phyloP scores from a whole-genome alignment of 163 green algal genomes.

The Scenedesmus sp. region DNA sequence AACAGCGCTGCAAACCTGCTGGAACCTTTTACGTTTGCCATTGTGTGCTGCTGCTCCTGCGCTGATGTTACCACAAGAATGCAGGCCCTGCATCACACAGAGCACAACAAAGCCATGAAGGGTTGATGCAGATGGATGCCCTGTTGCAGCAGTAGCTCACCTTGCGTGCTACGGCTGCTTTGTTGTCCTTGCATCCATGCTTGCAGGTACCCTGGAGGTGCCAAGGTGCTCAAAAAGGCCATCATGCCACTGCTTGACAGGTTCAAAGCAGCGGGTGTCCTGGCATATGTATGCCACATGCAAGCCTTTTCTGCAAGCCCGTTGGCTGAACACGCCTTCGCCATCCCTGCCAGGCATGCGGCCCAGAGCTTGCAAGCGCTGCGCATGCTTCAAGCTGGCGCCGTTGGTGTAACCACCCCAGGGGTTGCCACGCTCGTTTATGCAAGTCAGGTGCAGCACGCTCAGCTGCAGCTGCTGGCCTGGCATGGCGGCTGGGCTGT shows the following conservation, averaged over 20 bases:
- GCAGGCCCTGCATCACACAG: too few relatives aligned
- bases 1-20: not conserved
- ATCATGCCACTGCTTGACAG: not conserved
- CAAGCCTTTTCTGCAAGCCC: not conserved
- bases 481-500: too few relatives aligned
- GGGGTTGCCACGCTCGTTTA: not conserved
- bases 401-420: slow-evolving; percentile 14
- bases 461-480: not conserved
- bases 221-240: slow-evolving; percentile 7
- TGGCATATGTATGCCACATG: slow-evolving; percentile 2
- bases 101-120: too few relatives aligned
- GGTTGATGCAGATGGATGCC: too few relatives aligned
- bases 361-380: not conserved
- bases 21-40: too few relatives aligned
- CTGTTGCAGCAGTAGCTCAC: not conserved
- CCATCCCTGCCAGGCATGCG: not conserved
- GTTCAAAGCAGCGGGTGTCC: not conserved
- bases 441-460: not conserved
- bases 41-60: too few relatives aligned
- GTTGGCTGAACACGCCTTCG: not conserved
- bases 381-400: not conserved
- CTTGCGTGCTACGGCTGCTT: not conserved
- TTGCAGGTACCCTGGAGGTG: not conserved
- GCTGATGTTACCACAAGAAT: too few relatives aligned
- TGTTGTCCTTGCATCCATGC: not conserved